These are phyloP conservation scores for Diplodia intermedia DNA, from an alignment of 2,329 filamentous ascomycete species.

Conservation along the genomic window DNA sequence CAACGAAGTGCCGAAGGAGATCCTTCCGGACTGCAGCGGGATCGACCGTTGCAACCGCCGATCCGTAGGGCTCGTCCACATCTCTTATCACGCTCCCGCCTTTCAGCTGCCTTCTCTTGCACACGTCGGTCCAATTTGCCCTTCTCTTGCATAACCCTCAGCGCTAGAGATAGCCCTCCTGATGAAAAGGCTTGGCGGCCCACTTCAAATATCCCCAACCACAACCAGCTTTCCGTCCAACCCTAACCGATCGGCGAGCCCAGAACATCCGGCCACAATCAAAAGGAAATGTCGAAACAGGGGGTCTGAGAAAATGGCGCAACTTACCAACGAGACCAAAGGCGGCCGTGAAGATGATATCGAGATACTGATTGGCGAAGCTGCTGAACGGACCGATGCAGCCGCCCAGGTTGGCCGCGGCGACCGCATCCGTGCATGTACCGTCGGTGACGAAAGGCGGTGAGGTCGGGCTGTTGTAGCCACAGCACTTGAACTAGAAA, in stretches of 20 bases:
- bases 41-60: background rate
- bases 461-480: conserved; percentile 75
- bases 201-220: conserved; percentile 10
- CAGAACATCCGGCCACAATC: background rate
- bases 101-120: background rate
- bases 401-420: conserved; percentile 72
- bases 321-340: conserved; percentile 76
- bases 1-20: background rate
- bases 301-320: conserved; percentile 33
- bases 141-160: background rate
- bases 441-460: conserved; percentile 71
- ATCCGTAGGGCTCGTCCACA: background rate
- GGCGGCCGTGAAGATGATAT: conserved; percentile 77
- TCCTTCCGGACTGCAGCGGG: conserved; percentile 53
- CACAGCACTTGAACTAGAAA: conserved; percentile 77
- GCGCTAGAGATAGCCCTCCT: background rate
- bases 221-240: background rate
- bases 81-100: background rate
- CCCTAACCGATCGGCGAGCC: background rate
- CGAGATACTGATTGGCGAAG: conserved; percentile 74
- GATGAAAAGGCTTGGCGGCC: conserved; percentile 13
- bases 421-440: conserved; percentile 72
- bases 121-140: background rate
- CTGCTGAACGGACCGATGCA: conserved; percentile 72
- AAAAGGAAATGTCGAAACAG: background rate